Percentiles rank a stretch among this genome's conserved stretches.
Evolutionary conservation across 1,284 basidiomycete species (phyloP).

Genomic region (Heterobasidion occidentale): DNA sequence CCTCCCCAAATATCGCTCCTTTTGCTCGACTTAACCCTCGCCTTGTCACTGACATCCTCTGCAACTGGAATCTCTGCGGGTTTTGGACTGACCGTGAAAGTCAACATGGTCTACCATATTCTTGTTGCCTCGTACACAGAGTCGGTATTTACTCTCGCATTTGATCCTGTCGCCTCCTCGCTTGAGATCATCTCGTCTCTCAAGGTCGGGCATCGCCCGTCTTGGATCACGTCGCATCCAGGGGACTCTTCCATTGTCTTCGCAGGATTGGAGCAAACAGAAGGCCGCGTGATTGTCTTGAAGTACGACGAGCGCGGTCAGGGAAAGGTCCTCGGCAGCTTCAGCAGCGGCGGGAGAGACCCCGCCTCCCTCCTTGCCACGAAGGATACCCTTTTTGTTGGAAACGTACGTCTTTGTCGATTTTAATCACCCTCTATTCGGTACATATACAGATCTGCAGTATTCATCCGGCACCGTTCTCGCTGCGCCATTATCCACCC

Average conservation of each 20-base stretch:
- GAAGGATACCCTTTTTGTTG: constrained; percentile 46
- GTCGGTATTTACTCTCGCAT: constrained; percentile 42
- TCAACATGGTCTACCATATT: constrained; percentile 33
- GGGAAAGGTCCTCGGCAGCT: constrained; percentile 35
- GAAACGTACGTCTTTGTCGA: constrained; percentile 46
- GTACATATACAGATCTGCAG: constrained; percentile 22
- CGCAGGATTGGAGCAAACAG: constrained; percentile 45
- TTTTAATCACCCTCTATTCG: background rate
- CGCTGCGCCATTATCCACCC: constrained; percentile 38
- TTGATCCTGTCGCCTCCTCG: constrained; percentile 27
- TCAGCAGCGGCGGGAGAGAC: constrained; percentile 45
- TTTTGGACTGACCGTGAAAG: background rate
- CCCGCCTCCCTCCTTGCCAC: constrained; percentile 51
- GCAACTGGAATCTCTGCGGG: background rate
- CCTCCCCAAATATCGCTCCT: no score
- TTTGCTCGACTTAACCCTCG: no score
- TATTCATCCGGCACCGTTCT: constrained; percentile 53
- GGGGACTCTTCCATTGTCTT: constrained; percentile 44
- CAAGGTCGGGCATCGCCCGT: constrained; percentile 54
- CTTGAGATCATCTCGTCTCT: constrained; percentile 37
- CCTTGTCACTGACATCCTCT: background rate
- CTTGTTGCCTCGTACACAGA: constrained; percentile 60
- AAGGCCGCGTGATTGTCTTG: constrained; percentile 50
- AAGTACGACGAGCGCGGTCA: constrained; percentile 37
- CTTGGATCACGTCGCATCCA: constrained; percentile 60